Evolutionary conservation across 495 filamentous ascomycete species (phyloP), one percentile per base, ranked within the genome.

Genomic region (Xylaria castorea): DNA sequence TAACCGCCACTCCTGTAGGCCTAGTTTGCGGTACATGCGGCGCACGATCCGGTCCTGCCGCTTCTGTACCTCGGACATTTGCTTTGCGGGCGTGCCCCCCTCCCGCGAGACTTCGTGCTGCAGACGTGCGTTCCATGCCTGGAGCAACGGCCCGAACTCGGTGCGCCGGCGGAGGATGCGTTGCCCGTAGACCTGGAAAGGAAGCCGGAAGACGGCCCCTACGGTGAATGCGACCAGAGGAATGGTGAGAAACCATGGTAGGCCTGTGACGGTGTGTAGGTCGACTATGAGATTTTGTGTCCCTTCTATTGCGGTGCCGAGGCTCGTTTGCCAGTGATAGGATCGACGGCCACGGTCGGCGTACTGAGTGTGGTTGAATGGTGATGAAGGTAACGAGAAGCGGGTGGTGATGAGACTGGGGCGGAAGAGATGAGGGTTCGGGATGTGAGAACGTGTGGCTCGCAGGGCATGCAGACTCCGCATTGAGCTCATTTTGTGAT

Each of bases 161-260:
- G 79, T 42, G 36, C 83, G 85, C 75, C 83, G 83, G 73, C 84
- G 74, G 73, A 77, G 27, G 66, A 84, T 76, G 71, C 70, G 71
- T 68, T 81, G 85, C 68, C 82, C 80, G 78, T 89, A 93, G 51
- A 89, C 74, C 25, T 86, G 81, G 3, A 92, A 71, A 0, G 92
- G 92, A 4, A 91, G 76, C 53, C 89, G 88, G 74, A 91, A 77
- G 42, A 83, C 64, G 40, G 86, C 82, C 68, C 90, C 90, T 62
- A 95, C 81, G 60, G 88, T 48, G 3, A 94, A 66, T 1, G 93
- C 92, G 1, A 92, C 85, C 67, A 92, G 83, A 0, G 94, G 94
- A 66, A 97, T 88, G 34, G 89, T 86, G 11, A 88, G 75, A 61
- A 80, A 89, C 94, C 94, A 97, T 72, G 93, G 88, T 3, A 92